Conservation (phyloP, 108 stramenopile species). For the Epipyxis sp. region DNA sequence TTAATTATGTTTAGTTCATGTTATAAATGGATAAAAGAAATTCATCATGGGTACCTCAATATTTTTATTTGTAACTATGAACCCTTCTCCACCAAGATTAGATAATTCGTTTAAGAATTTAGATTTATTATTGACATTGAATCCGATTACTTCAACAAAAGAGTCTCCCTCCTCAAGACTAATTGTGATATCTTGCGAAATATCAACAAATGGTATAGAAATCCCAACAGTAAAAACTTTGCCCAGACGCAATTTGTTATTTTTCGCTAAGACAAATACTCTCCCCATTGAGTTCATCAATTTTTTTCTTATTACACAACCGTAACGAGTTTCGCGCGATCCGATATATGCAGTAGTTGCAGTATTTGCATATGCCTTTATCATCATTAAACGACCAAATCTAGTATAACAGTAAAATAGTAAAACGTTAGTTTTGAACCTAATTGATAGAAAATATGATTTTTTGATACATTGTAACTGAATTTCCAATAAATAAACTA, state of each 20-base stretch:
- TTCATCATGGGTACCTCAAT: neutral
- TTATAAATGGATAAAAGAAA: neutral
- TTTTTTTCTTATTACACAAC: neutral
- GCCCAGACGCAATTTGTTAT: neutral
- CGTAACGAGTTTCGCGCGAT: constrained; percentile 18
- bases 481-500: constrained; percentile 32
- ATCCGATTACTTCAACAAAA: neutral
- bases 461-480: constrained; percentile 31
- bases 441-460: neutral
- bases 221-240: neutral
- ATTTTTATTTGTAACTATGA: neutral
- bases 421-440: neutral
- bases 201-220: neutral
- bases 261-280: neutral
- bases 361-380: constrained; percentile 11
- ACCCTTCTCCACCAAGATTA: neutral
- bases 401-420: neutral
- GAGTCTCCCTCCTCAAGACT: neutral
- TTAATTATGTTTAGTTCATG: neutral
- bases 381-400: neutral
- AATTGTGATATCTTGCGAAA: neutral
- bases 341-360: neutral
- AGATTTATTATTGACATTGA: neutral
- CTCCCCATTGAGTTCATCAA: neutral
- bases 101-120: too few species aligned